Evolutionary conservation across 176 grass and related monocot genomes (phyloP).

Genomic region (Juncus effusus): DNA sequence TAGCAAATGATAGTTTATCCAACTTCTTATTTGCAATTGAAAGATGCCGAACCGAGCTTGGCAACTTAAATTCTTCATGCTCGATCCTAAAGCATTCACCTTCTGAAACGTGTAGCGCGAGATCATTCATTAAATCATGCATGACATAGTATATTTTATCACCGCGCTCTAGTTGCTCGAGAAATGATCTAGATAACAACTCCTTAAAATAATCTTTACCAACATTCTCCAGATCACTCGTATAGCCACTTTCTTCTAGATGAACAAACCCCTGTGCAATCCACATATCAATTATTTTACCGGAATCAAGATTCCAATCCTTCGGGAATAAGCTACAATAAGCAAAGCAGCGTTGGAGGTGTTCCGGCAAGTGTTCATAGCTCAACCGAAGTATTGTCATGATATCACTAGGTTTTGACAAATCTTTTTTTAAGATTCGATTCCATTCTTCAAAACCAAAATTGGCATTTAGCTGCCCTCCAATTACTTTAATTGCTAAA

Average conservation of each 20-base stretch:
- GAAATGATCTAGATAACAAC: no score
- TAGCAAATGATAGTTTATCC: no score
- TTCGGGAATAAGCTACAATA: constrained; percentile 27
- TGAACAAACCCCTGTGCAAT: constrained; percentile 23
- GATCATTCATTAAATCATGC: no score
- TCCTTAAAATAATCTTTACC: constrained; percentile 11
- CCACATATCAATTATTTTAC: no score
- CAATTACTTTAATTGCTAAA: constrained; percentile 3
- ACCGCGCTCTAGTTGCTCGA: no score
- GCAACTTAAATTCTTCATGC: neutral
- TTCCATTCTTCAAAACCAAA: constrained; percentile 20
- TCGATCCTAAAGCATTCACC: constrained; percentile 6
- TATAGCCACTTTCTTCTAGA: neutral
- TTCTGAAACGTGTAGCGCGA: no score
- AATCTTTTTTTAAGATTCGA: neutral
- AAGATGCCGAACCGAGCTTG: neutral
- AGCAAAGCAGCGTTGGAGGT: neutral
- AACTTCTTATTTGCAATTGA: neutral
- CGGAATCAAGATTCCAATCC: neutral
- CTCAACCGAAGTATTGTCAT: neutral
- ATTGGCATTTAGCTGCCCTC: neutral
- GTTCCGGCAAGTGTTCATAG: no score
- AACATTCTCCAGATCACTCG: constrained; percentile 6
- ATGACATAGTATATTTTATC: no score
- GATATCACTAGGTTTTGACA: neutral